phyloP scores from a whole-genome alignment of 805 yeast genomes.

The Brettanomyces custersianus region DNA sequence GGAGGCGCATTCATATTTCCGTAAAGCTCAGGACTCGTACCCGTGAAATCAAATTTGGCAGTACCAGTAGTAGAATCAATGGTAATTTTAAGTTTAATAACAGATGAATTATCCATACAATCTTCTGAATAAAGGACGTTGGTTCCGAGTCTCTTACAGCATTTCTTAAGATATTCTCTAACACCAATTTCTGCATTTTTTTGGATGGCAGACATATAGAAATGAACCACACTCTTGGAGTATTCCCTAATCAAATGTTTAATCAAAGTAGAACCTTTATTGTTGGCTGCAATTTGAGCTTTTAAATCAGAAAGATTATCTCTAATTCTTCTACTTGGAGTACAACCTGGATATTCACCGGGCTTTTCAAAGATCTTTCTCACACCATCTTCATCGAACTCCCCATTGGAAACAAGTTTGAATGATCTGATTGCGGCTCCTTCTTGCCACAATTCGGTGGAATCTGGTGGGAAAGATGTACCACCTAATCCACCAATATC shows the following conservation, averaged over 20 bases:
- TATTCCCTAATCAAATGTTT: conserved; percentile 33
- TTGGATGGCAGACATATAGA: conserved; percentile 36
- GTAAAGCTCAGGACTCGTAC: conserved; percentile 41
- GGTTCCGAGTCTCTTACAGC: conserved; percentile 25
- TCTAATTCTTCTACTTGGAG: conserved; percentile 42
- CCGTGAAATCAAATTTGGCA: conserved; percentile 41
- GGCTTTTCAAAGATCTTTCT: conserved; percentile 36
- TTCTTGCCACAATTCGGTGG: conserved; percentile 77
- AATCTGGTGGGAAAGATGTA: conserved; percentile 92
- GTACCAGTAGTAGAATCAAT: conserved; percentile 33
- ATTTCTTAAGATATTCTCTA: conserved; percentile 28
- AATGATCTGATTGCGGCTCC: conserved; percentile 76
- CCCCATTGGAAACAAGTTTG: conserved; percentile 61
- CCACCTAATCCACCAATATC: conserved; percentile 91
- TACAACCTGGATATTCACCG: conserved; percentile 40
- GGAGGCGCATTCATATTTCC: conserved; percentile 48
- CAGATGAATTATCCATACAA: conserved; percentile 46
- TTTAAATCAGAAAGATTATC: conserved; percentile 41
- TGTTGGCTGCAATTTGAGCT: conserved; percentile 40
- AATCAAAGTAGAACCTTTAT: conserved; percentile 37
- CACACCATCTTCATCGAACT: conserved; percentile 45
- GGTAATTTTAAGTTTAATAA: conserved; percentile 34
- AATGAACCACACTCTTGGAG: conserved; percentile 28
- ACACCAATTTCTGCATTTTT: conserved; percentile 36
- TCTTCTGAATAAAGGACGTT: conserved; percentile 34